Base-by-base conservation (phyloP, 2,329 filamentous ascomycete species). In the Didymella pomorum region DNA sequence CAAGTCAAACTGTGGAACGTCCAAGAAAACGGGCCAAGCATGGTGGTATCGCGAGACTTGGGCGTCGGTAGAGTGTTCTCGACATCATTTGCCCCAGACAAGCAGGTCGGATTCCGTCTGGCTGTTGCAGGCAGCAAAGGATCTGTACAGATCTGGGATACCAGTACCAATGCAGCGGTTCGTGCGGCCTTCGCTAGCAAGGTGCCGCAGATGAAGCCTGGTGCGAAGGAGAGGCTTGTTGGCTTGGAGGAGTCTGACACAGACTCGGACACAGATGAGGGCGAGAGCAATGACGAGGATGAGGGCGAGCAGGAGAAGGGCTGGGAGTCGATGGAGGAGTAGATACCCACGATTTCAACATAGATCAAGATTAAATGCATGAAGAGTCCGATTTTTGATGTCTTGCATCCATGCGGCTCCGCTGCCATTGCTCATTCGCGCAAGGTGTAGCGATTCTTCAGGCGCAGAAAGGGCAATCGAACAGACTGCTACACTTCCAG, bases 1-100 rank as follows among this genome's bases (percentile, higher is more conserved):
- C 91, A 90, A 6, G 93, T 98, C 69, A 99, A 99, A 83, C 83
- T 99, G 56, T 99, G 95, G 95, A 97, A 97, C 79, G 87, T 97
- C 56, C 86, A 89, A 68, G 78, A 89, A 12, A 86, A 86, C 39
- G 93, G 92, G 2, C 95, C 95, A 1, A 91, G 88, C 60, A 91
- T 99, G 86, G 92, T 99, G 1, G 91, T 96, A 5, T 91, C 91
- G 25, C 88, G 95, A 66, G 94, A 98, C 76, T 82, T 98, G 44
- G 95, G 96, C 53, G 91, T 99, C 18, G 95, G 95, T 60, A 96
- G 94, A 79, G 90, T 99, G 35, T 99, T 99, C 79, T 92, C 92
- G 11, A 90, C 93, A 2, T 86, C 85, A 7, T 99, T 98, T 76
- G 95, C 91, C 4, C 94, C 95, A 0, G 95, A 99, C 74, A 78